phyloP scores from a whole-genome alignment of 2,329 filamentous ascomycete species.

The Dactylella cylindrospora region DNA sequence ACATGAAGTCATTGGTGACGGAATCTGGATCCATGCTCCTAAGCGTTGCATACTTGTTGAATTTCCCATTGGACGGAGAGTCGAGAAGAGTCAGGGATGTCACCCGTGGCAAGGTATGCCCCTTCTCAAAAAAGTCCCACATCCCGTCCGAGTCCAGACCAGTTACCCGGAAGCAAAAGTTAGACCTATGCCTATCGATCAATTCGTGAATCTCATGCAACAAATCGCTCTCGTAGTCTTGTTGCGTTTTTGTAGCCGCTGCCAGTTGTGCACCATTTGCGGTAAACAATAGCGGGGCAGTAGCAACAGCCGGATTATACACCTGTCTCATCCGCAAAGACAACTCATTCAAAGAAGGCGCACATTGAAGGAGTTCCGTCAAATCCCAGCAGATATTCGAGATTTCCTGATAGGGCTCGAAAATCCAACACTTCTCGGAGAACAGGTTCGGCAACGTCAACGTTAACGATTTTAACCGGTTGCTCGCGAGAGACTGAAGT shows the following conservation, averaged over 20 bases:
- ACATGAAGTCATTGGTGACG: slow-evolving; percentile 39
- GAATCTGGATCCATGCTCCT: slow-evolving; percentile 41
- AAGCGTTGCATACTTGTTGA: slow-evolving; percentile 39
- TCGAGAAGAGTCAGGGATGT: slow-evolving; percentile 38
- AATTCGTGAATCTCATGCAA: slow-evolving; percentile 42
- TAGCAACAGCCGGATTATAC: slow-evolving; percentile 37
- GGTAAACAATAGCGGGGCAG: slow-evolving; percentile 32
- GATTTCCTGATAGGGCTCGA: slow-evolving; percentile 38
- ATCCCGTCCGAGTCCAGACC: slow-evolving; percentile 36
- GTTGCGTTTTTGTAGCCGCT: slow-evolving; percentile 33
- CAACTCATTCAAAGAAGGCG: slow-evolving; percentile 26
- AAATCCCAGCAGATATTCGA: slow-evolving; percentile 43
- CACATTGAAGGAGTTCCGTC: slow-evolving; percentile 26
- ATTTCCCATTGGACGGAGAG: slow-evolving; percentile 38
- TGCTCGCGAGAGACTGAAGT: slow-evolving; percentile 28
- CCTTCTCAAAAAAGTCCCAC: slow-evolving; percentile 44
- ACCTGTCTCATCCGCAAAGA: slow-evolving; percentile 36
- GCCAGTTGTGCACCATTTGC: slow-evolving; percentile 35
- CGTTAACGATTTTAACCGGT: slow-evolving; percentile 29
- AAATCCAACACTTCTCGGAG: slow-evolving; percentile 43
- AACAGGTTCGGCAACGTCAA: slow-evolving; percentile 36
- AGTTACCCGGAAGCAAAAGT: slow-evolving; percentile 42
- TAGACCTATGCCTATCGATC: slow-evolving; percentile 21
- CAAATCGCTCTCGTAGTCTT: slow-evolving; percentile 38
- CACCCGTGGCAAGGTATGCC: slow-evolving; percentile 29